Evolutionary conservation across 148 eudicot species (phyloP), one percentile per base, ranked within the genome.

Genomic region (Rhododendron molle): DNA sequence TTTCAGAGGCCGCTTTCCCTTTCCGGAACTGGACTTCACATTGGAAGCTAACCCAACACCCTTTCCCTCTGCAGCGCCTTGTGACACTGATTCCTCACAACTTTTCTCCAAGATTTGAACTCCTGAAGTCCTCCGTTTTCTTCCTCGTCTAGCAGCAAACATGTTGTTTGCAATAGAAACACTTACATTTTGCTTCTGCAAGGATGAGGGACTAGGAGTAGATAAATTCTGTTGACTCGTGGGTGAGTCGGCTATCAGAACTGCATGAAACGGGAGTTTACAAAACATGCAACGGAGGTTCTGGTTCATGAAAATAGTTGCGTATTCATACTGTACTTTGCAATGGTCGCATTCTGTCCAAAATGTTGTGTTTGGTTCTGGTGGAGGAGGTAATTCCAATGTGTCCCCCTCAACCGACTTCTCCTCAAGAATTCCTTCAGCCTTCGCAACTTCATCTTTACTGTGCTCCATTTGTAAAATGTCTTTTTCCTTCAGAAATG

Each of bases 261-360:
- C 65, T n/a, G 98, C 96, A 69, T 81, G 78, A 86, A 95, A 95
- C 80, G 95, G 88, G 58, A 84, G 71, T 81, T 80, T 83, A 83
- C 96, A 95, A 81, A 46, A 78, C 81, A 84, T 87, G 88, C 95
- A 95, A 16, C 86, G 84, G 89, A 95, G 94, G 52, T 83, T 93
- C 84, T 92, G 87, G 85, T 95, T 91, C 32, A 88, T 89, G 87
- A 91, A 93, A 23, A 46, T 58, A 40, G 43, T 40, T 40, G 43
- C 43, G 43, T 40, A 40, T 40, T 40, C 43, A 40, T 40, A 40
- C 1, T 40, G 43, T 5, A 40, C 43, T 40, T 40, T 40, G 43
- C 43, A 40, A 40, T 40, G 43, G 43, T 5, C 7, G 0, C 43
- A 40, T 40, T 40, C 43, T 40, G 43, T 40, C 43, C 43, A 40